Percentiles rank a stretch among this genome's conserved stretches.
Conservation (phyloP, 345 rosid species). For the Mercurialis annua region DNA sequence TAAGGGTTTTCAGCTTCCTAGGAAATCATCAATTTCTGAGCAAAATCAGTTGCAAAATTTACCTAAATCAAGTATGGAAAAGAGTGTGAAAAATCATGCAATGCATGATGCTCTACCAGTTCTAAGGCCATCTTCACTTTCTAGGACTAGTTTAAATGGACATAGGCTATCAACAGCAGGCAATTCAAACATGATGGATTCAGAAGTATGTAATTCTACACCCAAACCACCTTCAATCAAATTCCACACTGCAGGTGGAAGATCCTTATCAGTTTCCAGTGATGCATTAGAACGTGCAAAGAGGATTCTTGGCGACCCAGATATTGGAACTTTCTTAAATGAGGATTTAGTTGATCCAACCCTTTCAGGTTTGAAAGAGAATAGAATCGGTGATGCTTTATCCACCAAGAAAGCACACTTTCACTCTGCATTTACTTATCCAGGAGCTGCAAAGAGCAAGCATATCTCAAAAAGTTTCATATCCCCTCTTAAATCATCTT, state of each 20-base stretch:
- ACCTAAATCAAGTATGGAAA: slow-evolving; percentile 21
- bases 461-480: slow-evolving; percentile 43
- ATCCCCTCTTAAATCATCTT: slow-evolving; percentile 56
- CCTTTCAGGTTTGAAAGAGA: slow-evolving; percentile 32
- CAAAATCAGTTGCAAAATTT: slow-evolving; percentile 21
- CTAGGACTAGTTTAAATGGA: slow-evolving; percentile 30
- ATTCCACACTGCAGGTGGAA: slow-evolving; percentile 89
- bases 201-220: slow-evolving; percentile 31
- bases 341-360: slow-evolving; percentile 37
- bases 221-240: slow-evolving; percentile 53
- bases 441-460: slow-evolving; percentile 40
- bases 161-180: slow-evolving; percentile 22
- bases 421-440: slow-evolving; percentile 33
- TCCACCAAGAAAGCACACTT: slow-evolving; percentile 39
- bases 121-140: slow-evolving; percentile 31
- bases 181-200: slow-evolving; percentile 24
- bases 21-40: slow-evolving; percentile 24
- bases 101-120: slow-evolving; percentile 22
- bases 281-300: slow-evolving; percentile 85
- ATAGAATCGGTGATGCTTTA: slow-evolving; percentile 27
- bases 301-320: slow-evolving; percentile 91
- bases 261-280: slow-evolving; percentile 78
- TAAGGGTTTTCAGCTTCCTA: slow-evolving; percentile 35
- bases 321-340: slow-evolving; percentile 50
- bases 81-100: slow-evolving; percentile 17